These are phyloP conservation scores for Trypanosoma cruzi DNA, from an alignment of 208 protist genomes.

Conservation along the genomic window DNA sequence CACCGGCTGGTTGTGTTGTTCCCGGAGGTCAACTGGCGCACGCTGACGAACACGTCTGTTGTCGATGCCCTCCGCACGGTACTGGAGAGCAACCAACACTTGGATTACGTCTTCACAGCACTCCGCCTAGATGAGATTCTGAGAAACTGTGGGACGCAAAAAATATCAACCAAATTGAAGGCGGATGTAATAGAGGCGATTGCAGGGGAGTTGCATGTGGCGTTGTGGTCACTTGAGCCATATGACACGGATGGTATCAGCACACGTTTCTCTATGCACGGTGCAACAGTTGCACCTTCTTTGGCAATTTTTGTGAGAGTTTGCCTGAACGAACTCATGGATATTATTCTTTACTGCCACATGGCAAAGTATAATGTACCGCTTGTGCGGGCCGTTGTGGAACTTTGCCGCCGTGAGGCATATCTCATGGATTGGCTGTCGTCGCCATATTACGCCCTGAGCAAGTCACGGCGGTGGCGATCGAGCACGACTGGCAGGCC, in stretches of 20 bases:
- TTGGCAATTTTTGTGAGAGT: constrained; percentile 7
- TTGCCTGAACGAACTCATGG: constrained; percentile 19
- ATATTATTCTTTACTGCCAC: constrained; percentile 22
- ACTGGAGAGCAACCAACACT: constrained; percentile 32
- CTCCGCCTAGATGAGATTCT: constrained; percentile 8
- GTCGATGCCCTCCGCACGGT: constrained; percentile 26
- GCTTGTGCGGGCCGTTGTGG: constrained; percentile 13
- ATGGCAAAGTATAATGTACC: constrained; percentile 9
- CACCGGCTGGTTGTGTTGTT: constrained; percentile 21
- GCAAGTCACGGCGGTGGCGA: not conserved
- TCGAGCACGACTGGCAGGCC: not conserved
- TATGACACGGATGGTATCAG: constrained; percentile 19
- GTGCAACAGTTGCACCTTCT: constrained; percentile 2
- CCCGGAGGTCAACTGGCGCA: constrained; percentile 31
- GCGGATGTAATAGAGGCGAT: constrained; percentile 32
- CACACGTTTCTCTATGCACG: constrained; percentile 14
- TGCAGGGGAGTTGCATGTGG: constrained; percentile 23
- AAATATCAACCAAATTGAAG: constrained; percentile 26
- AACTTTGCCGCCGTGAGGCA: constrained; percentile 17
- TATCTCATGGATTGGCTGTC: constrained; percentile 16
- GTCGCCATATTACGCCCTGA: constrained; percentile 10
- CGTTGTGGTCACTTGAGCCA: constrained; percentile 27
- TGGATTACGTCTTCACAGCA: constrained; percentile 17
- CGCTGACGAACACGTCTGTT: not conserved
- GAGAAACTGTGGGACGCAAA: not conserved